Conservation (phyloP, 345 rosid species). For the Diplotaxis tenuifolia region DNA sequence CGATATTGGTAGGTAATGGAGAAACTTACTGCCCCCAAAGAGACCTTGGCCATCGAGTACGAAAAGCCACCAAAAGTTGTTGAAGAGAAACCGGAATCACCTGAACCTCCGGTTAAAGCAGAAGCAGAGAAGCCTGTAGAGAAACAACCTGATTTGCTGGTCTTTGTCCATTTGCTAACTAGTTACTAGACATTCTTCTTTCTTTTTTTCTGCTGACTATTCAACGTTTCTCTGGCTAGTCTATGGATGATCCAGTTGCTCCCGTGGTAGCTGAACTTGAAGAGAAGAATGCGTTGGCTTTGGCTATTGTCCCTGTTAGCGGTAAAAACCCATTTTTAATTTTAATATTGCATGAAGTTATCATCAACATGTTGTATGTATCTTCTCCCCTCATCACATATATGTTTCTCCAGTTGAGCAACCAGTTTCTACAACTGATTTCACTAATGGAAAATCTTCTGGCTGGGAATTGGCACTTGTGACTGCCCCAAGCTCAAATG, state of each 20-base stretch:
- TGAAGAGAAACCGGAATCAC: constrained; percentile 49
- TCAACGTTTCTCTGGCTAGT: constrained; percentile 41
- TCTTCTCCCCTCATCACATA: neutral
- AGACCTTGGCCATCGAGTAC: constrained; percentile 75
- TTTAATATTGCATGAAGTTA: neutral
- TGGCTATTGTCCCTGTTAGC: constrained; percentile 80
- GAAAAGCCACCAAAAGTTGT: constrained; percentile 50
- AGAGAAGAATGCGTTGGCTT: constrained; percentile 84
- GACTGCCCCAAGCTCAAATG: constrained; percentile 87
- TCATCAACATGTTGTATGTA: neutral
- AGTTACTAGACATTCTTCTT: neutral
- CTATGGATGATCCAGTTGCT: constrained; percentile 71
- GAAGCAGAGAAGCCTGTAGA: constrained; percentile 43
- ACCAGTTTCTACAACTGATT: constrained; percentile 42
- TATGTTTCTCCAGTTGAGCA: constrained; percentile 58
- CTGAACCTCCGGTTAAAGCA: constrained; percentile 58
- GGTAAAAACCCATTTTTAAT: constrained; percentile 48
- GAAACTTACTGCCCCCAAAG: constrained; percentile 67
- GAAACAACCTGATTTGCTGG: constrained; percentile 84
- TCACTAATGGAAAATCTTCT: constrained; percentile 43
- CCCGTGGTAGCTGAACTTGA: constrained; percentile 69
- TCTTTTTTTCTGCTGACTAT: constrained; percentile 2
- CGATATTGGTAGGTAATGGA: constrained; percentile 37
- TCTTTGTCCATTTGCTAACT: constrained; percentile 26
- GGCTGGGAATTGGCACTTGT: constrained; percentile 98